These are phyloP conservation scores for Aspergillus sojae DNA, from an alignment of 2,329 filamentous ascomycete species.

Conservation along the genomic window DNA sequence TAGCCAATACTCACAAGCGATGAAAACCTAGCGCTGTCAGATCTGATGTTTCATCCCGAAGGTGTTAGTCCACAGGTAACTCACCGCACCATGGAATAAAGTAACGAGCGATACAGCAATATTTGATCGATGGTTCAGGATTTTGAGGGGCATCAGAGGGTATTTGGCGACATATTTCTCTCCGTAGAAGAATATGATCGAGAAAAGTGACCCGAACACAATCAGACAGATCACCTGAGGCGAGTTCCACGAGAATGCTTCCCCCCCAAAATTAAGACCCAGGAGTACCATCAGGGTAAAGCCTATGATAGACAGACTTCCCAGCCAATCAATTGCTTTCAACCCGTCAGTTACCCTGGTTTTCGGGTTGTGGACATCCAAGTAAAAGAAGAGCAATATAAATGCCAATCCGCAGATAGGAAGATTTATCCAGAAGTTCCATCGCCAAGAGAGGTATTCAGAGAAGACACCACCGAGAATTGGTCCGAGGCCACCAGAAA, in stretches of 20 bases:
- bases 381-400: conserved; percentile 50
- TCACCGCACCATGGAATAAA: conserved; percentile 50
- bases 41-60: not conserved
- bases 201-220: conserved; percentile 51
- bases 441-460: conserved; percentile 49
- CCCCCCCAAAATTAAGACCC: conserved; percentile 57
- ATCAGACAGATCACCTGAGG: conserved; percentile 58
- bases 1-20: conserved; percentile 69
- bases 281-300: conserved; percentile 55
- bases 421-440: conserved; percentile 59
- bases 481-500: conserved; percentile 57
- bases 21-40: conserved; percentile 55
- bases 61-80: not conserved
- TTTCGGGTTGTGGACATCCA: conserved; percentile 59
- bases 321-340: conserved; percentile 57
- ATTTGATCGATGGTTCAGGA: conserved; percentile 61
- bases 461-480: conserved; percentile 55
- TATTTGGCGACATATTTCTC: conserved; percentile 65
- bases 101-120: conserved; percentile 55
- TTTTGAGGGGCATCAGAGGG: conserved; percentile 65
- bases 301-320: conserved; percentile 52
- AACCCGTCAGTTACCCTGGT: conserved; percentile 52
- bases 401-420: conserved; percentile 54
- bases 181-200: conserved; percentile 57
- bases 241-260: conserved; percentile 54